Evolutionary conservation across 352 stramenopile species (phyloP).

Genomic region (Phytophthora uliginosa): DNA sequence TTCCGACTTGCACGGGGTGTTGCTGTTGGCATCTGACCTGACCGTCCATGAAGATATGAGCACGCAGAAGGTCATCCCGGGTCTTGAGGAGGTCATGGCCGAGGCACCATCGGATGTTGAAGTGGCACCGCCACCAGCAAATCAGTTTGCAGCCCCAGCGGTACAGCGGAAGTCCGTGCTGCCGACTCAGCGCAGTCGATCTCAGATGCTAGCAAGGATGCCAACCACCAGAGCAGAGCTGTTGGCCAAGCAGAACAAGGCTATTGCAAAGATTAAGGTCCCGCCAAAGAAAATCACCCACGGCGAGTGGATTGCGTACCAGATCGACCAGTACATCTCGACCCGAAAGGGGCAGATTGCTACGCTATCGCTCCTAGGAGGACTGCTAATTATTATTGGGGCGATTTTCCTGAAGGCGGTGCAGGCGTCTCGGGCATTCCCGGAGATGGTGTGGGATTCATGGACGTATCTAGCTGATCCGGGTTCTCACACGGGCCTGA

Average conservation of each 20-base stretch:
- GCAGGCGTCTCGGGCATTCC: conserved; percentile 38
- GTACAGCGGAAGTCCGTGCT: conserved; percentile 2
- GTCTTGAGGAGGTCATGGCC: conserved; percentile 22
- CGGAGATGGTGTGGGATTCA: conserved; percentile 64
- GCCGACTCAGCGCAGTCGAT: conserved; percentile 18
- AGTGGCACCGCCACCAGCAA: conserved; percentile 7
- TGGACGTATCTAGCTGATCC: conserved; percentile 77
- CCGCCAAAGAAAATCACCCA: conserved; percentile 44
- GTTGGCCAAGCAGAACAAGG: conserved; percentile 35
- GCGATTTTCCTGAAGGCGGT: conserved; percentile 54
- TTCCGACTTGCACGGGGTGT: conserved; percentile 1
- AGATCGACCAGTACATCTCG: conserved; percentile 75
- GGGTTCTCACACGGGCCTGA: conserved; percentile 52
- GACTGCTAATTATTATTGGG: conserved; percentile 54
- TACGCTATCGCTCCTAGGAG: conserved; percentile 49
- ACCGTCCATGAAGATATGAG: conserved; percentile 36
- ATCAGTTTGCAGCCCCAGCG: not conserved
- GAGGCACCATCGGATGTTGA: conserved; percentile 21
- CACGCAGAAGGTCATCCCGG: conserved; percentile 38
- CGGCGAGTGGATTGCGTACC: conserved; percentile 57
- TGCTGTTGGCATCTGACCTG: not conserved
- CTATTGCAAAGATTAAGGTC: conserved; percentile 34
- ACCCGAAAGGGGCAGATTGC: conserved; percentile 65
- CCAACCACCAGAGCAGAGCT: conserved; percentile 36
- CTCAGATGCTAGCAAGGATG: conserved; percentile 26